Evolutionary conservation across 345 rosid species (phyloP), one percentile per base, ranked within the genome.

Genomic region (Abelmoschus esculentus): DNA sequence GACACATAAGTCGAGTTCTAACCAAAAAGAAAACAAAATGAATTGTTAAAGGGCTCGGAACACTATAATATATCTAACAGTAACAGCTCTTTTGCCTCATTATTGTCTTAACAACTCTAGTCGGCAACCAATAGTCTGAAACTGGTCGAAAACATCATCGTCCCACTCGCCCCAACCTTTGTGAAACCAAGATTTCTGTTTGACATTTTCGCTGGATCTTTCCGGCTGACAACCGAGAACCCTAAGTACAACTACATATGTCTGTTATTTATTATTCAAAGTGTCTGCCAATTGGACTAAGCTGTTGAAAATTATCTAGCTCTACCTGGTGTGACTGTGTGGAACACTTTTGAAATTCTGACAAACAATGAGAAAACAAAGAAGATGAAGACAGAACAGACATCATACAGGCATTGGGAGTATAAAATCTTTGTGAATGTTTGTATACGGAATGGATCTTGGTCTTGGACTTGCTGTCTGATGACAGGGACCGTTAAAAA

Each of bases 381-480:
- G 63, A 36, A 38, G 49, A 54, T 34, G 55, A 56, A 49, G 44
- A 69, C 53, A 69, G 44, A 32, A 47, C 47, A 67, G 71, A 52
- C 71, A 52, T 67, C 60, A 67, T 17, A 17, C 52, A 67, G 44
- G 6, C 60, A n/a, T 6, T 9, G 29, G 70, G 31, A 53, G 29
- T 32, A 52, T 52, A 58, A 53, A 31, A 67, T 67, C 31, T 32
- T 67, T 52, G 47, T 28, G 10, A 53, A 19, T 53, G 71, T 32
- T 52, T 34, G 61, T 31, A 32, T 67, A 3, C 17, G 71, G 32
- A 67, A 67, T 67, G 47, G 32, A 52, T 67, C 60, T 67, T 67
- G 31, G 60, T 22, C n/a, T n/a, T n/a, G n/a, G n/a, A 52, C 70
- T 42, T 31, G 70, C 44, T 9, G 42, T n/a, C 60, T 49, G 6